Evolutionary conservation across 257 asterid genomes (phyloP).

Genomic region (Coffea canephora): DNA sequence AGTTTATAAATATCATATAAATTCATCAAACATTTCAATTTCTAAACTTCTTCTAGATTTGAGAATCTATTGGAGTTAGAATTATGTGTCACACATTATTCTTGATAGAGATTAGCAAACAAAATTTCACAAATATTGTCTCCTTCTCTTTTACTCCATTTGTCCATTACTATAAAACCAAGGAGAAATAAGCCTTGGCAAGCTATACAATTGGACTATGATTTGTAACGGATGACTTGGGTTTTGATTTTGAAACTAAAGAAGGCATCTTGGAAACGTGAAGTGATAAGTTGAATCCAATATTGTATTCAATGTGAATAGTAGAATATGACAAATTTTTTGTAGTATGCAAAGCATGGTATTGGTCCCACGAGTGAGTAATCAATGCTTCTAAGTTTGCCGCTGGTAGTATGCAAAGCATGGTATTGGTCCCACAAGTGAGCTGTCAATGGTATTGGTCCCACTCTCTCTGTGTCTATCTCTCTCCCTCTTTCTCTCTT

Average conservation of each 20-base stretch:
- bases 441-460: too few relatives aligned
- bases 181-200: not conserved
- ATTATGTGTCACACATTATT: not conserved
- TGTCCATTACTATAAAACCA: not conserved
- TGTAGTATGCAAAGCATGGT: too few relatives aligned
- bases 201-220: too few relatives aligned
- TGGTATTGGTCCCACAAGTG: too few relatives aligned
- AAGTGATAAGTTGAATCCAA: too few relatives aligned
- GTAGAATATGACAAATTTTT: too few relatives aligned
- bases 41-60: not conserved
- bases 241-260: too few relatives aligned
- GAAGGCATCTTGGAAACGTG: not conserved
- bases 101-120: not conserved
- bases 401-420: too few relatives aligned
- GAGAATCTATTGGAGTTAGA: not conserved
- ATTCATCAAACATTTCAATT: not conserved
- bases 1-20: not conserved
- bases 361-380: not conserved
- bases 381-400: too few relatives aligned
- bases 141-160: not conserved
- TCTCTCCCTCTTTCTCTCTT: too few relatives aligned
- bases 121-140: not conserved
- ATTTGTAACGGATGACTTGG: not conserved
- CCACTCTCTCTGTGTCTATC: too few relatives aligned
- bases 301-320: not conserved